phyloP scores from a whole-genome alignment of 768 basidiomycete genomes.

The Calvatia gigantea region DNA sequence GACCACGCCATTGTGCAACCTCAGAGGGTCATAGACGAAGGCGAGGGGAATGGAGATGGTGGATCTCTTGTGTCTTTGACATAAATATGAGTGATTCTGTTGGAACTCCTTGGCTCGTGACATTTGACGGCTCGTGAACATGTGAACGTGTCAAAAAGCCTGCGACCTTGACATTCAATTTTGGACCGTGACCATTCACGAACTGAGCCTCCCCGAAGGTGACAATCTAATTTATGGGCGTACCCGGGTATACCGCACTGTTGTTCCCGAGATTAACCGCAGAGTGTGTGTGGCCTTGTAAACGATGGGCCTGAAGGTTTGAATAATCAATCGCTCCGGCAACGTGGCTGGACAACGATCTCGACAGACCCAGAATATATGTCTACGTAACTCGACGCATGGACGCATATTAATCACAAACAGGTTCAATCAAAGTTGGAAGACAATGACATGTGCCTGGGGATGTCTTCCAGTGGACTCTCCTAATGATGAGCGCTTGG shows the following conservation, averaged over 20 bases:
- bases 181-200: too few species aligned
- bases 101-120: background rate
- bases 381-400: too few species aligned
- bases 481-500: background rate
- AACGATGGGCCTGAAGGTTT: too few species aligned
- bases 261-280: too few species aligned
- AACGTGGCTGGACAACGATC: background rate
- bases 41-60: background rate
- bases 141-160: background rate
- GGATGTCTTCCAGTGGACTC: background rate
- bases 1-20: background rate
- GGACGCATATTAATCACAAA: too few species aligned
- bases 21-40: background rate
- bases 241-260: too few species aligned
- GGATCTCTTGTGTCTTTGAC: background rate
- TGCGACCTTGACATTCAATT: background rate
- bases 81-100: background rate
- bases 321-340: background rate
- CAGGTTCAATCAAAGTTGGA: background rate
- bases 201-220: too few species aligned
- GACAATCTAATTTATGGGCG: too few species aligned
- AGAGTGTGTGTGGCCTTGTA: too few species aligned
- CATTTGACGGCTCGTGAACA: background rate
- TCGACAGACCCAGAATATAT: too few species aligned
- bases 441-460: background rate